Conservation (phyloP, 2,329 filamentous ascomycete genomes). For the Dactylonectria macrodidyma region DNA sequence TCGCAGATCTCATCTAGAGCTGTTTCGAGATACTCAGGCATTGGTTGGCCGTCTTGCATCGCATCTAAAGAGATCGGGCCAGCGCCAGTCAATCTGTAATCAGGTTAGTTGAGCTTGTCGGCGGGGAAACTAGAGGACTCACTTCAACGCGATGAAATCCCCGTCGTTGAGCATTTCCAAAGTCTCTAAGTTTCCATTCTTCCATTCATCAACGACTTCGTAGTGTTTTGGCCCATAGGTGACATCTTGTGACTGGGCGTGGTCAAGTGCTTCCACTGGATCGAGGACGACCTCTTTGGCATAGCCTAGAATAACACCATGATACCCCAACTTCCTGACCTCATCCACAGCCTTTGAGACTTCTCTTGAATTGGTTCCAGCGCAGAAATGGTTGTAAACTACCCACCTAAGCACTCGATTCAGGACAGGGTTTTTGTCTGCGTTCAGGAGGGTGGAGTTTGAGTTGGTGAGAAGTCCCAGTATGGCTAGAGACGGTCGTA, state of each 20-base stretch:
- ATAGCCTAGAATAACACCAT: conserved; percentile 68
- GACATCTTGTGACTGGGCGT: conserved; percentile 3
- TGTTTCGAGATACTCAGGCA: conserved; percentile 56
- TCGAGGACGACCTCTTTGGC: conserved; percentile 63
- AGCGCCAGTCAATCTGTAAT: conserved; percentile 57
- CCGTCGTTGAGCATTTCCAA: conserved; percentile 64
- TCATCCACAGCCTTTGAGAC: conserved; percentile 60
- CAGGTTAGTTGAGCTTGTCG: background rate
- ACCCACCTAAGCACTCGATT: conserved; percentile 61
- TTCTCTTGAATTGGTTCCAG: conserved; percentile 64
- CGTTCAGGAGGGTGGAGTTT: conserved; percentile 57
- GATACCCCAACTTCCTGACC: conserved; percentile 65
- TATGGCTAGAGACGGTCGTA: conserved; percentile 45
- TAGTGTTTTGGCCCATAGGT: conserved; percentile 37
- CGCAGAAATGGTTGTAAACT: conserved; percentile 71
- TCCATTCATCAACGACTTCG: conserved; percentile 60
- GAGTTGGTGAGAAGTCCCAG: conserved; percentile 44
- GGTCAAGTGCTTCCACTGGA: conserved; percentile 39
- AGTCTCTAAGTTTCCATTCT: conserved; percentile 66
- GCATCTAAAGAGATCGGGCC: conserved; percentile 56
- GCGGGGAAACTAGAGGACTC: conserved; percentile 21
- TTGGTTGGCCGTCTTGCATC: conserved; percentile 51
- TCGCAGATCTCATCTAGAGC: conserved; percentile 58
- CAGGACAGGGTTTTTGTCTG: conserved; percentile 55
- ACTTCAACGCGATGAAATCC: conserved; percentile 74